Evolutionary conservation across 192 early-diverging fungal species (phyloP).

Genomic region (Podila clonocystis): DNA sequence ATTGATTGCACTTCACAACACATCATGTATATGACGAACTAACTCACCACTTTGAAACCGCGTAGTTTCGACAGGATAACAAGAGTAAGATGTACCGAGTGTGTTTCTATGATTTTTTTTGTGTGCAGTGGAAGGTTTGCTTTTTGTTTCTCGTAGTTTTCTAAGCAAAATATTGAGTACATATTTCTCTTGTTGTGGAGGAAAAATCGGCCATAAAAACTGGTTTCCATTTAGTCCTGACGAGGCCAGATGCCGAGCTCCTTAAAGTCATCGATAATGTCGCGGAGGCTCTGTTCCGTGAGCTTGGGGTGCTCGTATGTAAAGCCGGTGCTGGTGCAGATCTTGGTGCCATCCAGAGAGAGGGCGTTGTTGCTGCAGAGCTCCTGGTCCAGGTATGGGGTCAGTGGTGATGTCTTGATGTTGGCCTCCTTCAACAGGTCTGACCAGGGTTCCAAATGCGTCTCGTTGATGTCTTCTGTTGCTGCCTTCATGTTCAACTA

Average conservation of each 20-base stretch:
- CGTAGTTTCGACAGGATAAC: no score
- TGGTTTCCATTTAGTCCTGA: not conserved
- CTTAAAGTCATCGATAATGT: constrained; percentile 86
- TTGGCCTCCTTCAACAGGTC: constrained; percentile 76
- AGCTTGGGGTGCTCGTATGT: constrained; percentile 73
- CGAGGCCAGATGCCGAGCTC: constrained; percentile 85
- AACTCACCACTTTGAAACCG: no score
- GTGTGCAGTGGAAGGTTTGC: no score
- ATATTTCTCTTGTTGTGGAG: no score
- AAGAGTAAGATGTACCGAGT: no score
- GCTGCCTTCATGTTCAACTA: constrained; percentile 86
- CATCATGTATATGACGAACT: no score
- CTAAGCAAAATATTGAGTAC: no score
- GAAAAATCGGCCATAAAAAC: no score
- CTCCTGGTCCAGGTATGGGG: constrained; percentile 95
- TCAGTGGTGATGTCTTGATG: constrained; percentile 85
- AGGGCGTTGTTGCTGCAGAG: constrained; percentile 87
- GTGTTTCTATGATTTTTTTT: no score
- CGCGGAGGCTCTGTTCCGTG: constrained; percentile 71
- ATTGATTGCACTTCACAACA: no score
- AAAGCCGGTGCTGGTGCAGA: constrained; percentile 74
- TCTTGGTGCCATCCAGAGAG: constrained; percentile 86
- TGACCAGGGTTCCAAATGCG: constrained; percentile 93
- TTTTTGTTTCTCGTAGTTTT: no score
- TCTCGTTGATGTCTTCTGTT: constrained; percentile 94